Evolutionary conservation across 768 basidiomycete genomes (phyloP).

Genomic region (Gloeopeniophorella convolvens): DNA sequence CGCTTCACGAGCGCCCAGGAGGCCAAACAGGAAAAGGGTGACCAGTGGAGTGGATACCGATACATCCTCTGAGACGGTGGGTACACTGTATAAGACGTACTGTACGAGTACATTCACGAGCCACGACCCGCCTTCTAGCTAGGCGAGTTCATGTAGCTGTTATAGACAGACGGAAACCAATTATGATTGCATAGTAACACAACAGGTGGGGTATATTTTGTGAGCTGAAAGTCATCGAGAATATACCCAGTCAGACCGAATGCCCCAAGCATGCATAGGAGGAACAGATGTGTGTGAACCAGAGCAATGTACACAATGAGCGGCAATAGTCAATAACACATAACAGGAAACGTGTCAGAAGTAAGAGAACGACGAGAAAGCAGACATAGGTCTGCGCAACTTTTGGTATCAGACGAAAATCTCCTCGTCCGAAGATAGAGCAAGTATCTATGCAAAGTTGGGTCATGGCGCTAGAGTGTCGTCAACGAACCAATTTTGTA

Average conservation of each 20-base stretch:
- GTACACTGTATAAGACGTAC: neutral
- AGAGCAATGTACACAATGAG: constrained; percentile 15
- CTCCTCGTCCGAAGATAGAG: constrained; percentile 2
- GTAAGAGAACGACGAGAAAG: constrained; percentile 8
- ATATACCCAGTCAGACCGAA: neutral
- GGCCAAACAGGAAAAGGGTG: constrained; percentile 64
- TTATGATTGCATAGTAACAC: too few relatives aligned
- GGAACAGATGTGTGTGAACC: constrained; percentile 4
- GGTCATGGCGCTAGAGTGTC: neutral
- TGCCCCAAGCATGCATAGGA: neutral
- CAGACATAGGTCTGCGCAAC: neutral
- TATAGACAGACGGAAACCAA: constrained; percentile 4
- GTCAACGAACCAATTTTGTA: neutral
- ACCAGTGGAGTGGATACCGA: constrained; percentile 70
- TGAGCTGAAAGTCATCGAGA: neutral
- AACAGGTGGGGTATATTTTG: constrained; percentile 5
- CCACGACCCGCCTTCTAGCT: neutral
- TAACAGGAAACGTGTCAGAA: neutral
- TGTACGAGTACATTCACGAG: neutral
- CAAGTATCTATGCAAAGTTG: neutral
- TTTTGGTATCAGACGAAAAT: constrained; percentile 13
- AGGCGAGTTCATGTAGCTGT: neutral
- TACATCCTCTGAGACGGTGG: constrained; percentile 48
- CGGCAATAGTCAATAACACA: constrained; percentile 13
- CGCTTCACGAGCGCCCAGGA: constrained; percentile 52